Evolutionary conservation across 129 eudicot genomes (phyloP).

Genomic region (Logfia minima): DNA sequence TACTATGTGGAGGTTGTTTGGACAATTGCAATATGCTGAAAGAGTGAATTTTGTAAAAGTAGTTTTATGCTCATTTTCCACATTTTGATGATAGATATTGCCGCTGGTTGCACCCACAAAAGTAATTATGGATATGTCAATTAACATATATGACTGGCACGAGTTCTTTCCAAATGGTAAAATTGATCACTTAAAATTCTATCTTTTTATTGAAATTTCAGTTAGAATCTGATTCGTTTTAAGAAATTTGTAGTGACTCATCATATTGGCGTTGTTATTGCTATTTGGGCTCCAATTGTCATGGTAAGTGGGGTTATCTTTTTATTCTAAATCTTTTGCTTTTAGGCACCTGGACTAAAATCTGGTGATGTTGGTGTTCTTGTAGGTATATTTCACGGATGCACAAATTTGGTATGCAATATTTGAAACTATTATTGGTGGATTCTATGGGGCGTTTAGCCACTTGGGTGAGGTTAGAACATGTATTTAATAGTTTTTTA

Average conservation of each 20-base stretch:
- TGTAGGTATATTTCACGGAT: slow-evolving; percentile 94
- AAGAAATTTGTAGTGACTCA: slow-evolving; percentile 55
- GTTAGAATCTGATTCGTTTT: slow-evolving; percentile 24
- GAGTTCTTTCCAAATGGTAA: slow-evolving; percentile 96
- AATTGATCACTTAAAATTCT: background rate
- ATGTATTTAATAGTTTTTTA: background rate
- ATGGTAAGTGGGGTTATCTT: slow-evolving; percentile 54
- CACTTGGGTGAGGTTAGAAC: slow-evolving; percentile 96
- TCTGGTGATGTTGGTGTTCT: slow-evolving; percentile 12
- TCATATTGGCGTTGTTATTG: slow-evolving; percentile 76
- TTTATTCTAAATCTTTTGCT: background rate
- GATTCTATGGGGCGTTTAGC: slow-evolving; percentile 96
- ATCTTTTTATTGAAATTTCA: slow-evolving; percentile 14
- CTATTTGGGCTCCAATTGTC: slow-evolving; percentile 90
- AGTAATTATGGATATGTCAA: slow-evolving; percentile 54
- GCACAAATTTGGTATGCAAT: slow-evolving; percentile 99
- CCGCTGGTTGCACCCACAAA: slow-evolving; percentile 85
- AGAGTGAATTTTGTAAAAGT: background rate
- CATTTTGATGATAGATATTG: slow-evolving; percentile 60
- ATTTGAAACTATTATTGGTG: slow-evolving; percentile 82
- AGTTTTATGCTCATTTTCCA: slow-evolving; percentile 23
- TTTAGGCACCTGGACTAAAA: slow-evolving; percentile 25
- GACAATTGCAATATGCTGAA: background rate
- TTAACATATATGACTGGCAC: slow-evolving; percentile 79
- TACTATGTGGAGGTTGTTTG: slow-evolving; percentile 86